These are phyloP conservation scores for Infundibulicybe gibba DNA, from an alignment of 768 basidiomycete genomes.

Conservation along the genomic window DNA sequence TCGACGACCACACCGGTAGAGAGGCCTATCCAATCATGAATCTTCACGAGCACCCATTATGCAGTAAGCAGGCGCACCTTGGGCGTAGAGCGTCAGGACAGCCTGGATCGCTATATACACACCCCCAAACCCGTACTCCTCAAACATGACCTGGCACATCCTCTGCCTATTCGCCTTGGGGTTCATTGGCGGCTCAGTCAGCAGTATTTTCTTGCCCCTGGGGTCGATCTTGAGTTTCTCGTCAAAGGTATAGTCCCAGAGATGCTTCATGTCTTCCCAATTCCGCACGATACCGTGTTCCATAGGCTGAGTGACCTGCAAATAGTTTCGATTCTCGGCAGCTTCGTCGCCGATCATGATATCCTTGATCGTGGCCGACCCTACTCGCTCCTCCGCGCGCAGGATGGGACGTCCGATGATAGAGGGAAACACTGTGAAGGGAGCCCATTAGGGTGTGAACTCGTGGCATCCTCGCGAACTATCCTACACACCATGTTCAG, in stretches of 20 bases:
- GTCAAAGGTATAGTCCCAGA: slow-evolving; percentile 98
- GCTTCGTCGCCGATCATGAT: slow-evolving; percentile 99
- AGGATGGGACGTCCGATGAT: slow-evolving; percentile 96
- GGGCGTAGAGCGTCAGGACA: slow-evolving; percentile 95
- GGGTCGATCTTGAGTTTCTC: slow-evolving; percentile 93
- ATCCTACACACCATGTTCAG: slow-evolving; percentile 70
- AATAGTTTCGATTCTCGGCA: slow-evolving; percentile 87
- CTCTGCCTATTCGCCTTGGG: slow-evolving; percentile 87
- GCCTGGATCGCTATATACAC: slow-evolving; percentile 99
- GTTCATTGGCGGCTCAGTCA: slow-evolving; percentile 99
- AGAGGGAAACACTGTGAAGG: slow-evolving; percentile 81
- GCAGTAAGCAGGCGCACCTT: slow-evolving; percentile 57
- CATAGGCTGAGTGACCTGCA: slow-evolving; percentile 97
- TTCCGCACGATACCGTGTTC: slow-evolving; percentile 99
- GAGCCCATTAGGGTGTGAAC: neutral
- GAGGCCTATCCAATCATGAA: slow-evolving; percentile 54
- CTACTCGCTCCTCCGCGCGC: slow-evolving; percentile 94
- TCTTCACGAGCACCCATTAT: neutral
- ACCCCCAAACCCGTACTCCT: slow-evolving; percentile 93
- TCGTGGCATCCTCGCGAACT: neutral
- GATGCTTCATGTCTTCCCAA: slow-evolving; percentile 98
- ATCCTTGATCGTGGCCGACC: slow-evolving; percentile 85
- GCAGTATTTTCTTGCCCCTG: slow-evolving; percentile 79
- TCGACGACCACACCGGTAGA: slow-evolving; percentile 99
- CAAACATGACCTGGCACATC: slow-evolving; percentile 99